These are phyloP conservation scores for Emericellopsis terricola DNA, from an alignment of 495 filamentous ascomycete genomes.

Conservation along the genomic window DNA sequence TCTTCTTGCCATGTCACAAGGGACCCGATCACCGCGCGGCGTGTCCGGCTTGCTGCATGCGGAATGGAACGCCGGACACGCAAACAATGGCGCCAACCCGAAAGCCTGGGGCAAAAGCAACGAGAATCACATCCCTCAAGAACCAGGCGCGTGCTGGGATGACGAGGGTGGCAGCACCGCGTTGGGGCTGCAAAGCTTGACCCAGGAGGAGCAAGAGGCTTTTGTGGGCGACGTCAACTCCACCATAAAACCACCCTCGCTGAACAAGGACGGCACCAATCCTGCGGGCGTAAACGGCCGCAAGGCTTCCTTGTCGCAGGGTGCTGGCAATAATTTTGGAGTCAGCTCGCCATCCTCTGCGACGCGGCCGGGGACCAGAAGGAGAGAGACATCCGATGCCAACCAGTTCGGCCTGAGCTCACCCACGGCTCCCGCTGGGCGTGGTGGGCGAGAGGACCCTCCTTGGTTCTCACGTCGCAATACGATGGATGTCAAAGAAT, in stretches of 20 bases:
- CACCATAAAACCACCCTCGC: conserved; percentile 67
- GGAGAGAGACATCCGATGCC: conserved; percentile 77
- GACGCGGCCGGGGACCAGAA: conserved; percentile 50
- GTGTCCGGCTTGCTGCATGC: too few species aligned
- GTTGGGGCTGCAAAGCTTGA: conserved; percentile 58
- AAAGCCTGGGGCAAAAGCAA: conserved; percentile 63
- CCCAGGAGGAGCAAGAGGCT: conserved; percentile 54
- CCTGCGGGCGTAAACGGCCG: conserved; percentile 40
- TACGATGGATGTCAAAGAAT: too few species aligned
- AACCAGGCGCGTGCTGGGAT: conserved; percentile 84
- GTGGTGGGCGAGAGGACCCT: too few species aligned
- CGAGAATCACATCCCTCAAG: conserved; percentile 38
- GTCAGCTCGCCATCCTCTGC: conserved; percentile 43
- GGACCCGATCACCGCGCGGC: too few species aligned
- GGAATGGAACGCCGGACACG: conserved; percentile 58
- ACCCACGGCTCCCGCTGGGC: conserved; percentile 24
- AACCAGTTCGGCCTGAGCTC: conserved; percentile 43
- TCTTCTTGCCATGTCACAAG: conserved; percentile 58
- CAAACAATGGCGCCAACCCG: conserved; percentile 40
- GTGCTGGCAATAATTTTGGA: conserved; percentile 22
- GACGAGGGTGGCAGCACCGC: conserved; percentile 51
- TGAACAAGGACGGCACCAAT: conserved; percentile 49
- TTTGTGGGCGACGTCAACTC: conserved; percentile 85
- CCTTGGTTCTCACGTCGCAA: too few species aligned
- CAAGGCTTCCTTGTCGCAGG: conserved; percentile 58